Evolutionary conservation across 305 asterid species (phyloP).

Genomic region (Fraxinus sp.): DNA sequence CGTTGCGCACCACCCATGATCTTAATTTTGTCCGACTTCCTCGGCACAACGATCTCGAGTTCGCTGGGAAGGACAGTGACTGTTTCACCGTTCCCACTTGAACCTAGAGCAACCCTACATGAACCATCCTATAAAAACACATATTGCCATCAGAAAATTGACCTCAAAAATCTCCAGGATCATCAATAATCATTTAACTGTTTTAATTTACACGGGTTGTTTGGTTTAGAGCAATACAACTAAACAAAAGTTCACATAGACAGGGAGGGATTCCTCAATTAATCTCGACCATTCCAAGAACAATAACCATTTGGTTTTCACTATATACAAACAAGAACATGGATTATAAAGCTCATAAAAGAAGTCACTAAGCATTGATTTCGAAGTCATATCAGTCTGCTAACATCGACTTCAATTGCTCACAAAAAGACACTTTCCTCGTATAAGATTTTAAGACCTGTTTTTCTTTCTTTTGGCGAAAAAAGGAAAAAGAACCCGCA

Average conservation of each 20-base stretch:
- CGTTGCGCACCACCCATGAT: conserved; percentile 93
- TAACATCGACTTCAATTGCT: not conserved
- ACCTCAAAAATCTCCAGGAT: not conserved
- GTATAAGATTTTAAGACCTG: not conserved
- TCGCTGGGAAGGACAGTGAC: conserved; percentile 62
- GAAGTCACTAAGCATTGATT: not conserved
- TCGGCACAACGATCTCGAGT: conserved; percentile 65
- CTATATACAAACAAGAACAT: not conserved
- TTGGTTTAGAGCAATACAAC: not conserved
- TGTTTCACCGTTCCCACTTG: conserved; percentile 69
- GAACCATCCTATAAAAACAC: conserved; percentile 70
- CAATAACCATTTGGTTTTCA: not conserved
- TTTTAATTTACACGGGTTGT: not conserved
- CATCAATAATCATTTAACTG: not conserved
- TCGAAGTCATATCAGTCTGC: not conserved
- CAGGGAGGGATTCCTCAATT: not conserved
- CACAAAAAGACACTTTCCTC: not conserved
- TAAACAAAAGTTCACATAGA: not conserved
- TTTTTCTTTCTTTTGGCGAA: not conserved
- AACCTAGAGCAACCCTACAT: conserved; percentile 74
- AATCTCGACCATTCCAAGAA: not conserved
- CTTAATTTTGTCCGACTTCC: conserved; percentile 74
- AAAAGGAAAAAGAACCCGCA: not conserved
- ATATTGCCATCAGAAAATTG: not conserved
- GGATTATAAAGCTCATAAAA: not conserved